Evolutionary conservation across 495 filamentous ascomycete genomes (phyloP).

Genomic region (Penicillium paradoxum): DNA sequence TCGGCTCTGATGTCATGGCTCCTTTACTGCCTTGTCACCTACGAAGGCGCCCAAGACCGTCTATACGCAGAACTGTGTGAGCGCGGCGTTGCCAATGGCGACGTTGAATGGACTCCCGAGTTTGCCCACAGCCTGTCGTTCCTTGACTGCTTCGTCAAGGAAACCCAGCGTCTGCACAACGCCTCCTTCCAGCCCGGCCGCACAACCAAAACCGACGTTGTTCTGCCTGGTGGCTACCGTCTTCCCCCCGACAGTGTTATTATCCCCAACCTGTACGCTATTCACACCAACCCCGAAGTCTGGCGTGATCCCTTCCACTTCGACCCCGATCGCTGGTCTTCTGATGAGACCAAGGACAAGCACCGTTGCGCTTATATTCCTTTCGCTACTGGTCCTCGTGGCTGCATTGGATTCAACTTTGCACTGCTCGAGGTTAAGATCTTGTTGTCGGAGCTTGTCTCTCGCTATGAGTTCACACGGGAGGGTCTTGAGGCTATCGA

Average conservation of each 20-base stretch:
- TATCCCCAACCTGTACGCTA: conserved; percentile 41
- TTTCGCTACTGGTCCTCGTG: conserved; percentile 46
- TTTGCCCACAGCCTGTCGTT: conserved; percentile 37
- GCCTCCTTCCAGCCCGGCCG: conserved; percentile 53
- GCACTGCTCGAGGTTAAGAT: conserved; percentile 53
- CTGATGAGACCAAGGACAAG: conserved; percentile 39
- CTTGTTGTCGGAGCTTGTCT: conserved; percentile 46
- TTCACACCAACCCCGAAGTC: conserved; percentile 48
- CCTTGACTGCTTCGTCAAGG: conserved; percentile 54
- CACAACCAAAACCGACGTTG: conserved; percentile 44
- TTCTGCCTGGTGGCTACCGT: conserved; percentile 52
- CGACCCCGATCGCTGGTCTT: conserved; percentile 52
- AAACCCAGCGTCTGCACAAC: conserved; percentile 52
- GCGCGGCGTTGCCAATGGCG: conserved; percentile 27
- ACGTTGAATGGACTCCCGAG: conserved; percentile 34
- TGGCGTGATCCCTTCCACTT: conserved; percentile 51
- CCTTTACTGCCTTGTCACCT: conserved; percentile 45
- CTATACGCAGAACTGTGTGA: conserved; percentile 50
- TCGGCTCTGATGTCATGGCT: conserved; percentile 49
- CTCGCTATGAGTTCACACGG: conserved; percentile 45
- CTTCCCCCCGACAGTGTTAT: conserved; percentile 42
- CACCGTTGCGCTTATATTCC: conserved; percentile 45
- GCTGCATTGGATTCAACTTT: conserved; percentile 57
- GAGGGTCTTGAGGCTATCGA: conserved; percentile 39
- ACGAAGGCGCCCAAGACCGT: conserved; percentile 47